Evolutionary conservation across 2,329 filamentous ascomycete species (phyloP), one percentile per base, ranked within the genome.

Genomic region (Leptoxyphium fumago): DNA sequence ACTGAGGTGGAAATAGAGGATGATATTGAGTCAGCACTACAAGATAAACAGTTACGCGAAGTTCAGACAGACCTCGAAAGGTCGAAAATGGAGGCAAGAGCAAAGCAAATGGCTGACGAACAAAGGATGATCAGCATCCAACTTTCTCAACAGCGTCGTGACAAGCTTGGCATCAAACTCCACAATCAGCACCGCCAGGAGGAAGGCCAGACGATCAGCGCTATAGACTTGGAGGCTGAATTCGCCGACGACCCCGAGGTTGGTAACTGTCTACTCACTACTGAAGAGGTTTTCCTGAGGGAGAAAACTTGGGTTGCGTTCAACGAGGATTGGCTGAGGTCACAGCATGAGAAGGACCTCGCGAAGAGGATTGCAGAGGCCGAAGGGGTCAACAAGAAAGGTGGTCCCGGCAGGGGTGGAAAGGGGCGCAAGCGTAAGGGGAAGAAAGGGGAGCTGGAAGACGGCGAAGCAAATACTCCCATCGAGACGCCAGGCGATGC

Each of bases 261-360:
- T 5, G 68, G 74, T 46, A 83, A 83, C 54, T 94, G 88, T 57
- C 64, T 87, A 30, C 71, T 96, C 5, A 75, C 73, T 0, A 74
- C 80, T 1, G 75, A 77, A 2, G 88, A 96, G 64, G 76, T 80
- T 2, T 75, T 75, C 29, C 77, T 87, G 57, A 96, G 95, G 61
- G 88, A 95, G 61, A 78, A 79, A 47, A 84, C 96, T 43, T 98
- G 91, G 91, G 79, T 94, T 38, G 88, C 89, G 47, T 80, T 88
- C 59, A 96, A 98, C 63, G 87, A 91, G 60, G 86, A 93, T 52
- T 98, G 88, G 75, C 71, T 98, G 34, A 83, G 89, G 8, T 75
- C 79, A 41, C 82, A 93, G 58, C 87, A 95, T 57, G 78, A 84
- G 47, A 94, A 91, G 62, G 72, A 82, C 6, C 81, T 93, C 45